phyloP scores from a whole-genome alignment of 202 grass and related monocot species.

The Digitaria exilis region DNA sequence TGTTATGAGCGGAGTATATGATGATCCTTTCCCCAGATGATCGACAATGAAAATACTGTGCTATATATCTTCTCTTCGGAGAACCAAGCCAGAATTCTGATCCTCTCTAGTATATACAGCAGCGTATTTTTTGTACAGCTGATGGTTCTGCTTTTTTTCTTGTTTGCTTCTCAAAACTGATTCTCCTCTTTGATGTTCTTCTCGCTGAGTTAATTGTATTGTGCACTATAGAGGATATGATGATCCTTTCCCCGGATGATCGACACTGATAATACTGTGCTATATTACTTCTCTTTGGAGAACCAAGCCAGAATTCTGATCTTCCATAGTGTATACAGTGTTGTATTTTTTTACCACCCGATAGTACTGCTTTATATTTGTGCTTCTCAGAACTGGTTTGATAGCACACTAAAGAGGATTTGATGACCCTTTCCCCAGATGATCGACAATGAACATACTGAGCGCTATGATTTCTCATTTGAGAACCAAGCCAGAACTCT shows the following conservation, averaged over 20 bases:
- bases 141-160: neutral
- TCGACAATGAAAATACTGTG: constrained; percentile 32
- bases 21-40: constrained; percentile 58
- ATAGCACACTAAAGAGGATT: constrained; percentile 21
- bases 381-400: too few species aligned
- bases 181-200: neutral
- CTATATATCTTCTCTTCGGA: constrained; percentile 34
- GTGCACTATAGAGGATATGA: constrained; percentile 35
- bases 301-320: constrained; percentile 57
- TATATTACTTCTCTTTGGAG: constrained; percentile 35
- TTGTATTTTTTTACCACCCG: neutral
- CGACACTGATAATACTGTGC: constrained; percentile 28
- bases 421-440: constrained; percentile 76
- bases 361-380: neutral
- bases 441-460: constrained; percentile 59
- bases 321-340: neutral
- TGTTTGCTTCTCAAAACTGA: too few species aligned
- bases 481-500: constrained; percentile 67
- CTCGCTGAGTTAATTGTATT: neutral
- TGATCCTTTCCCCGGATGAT: constrained; percentile 57
- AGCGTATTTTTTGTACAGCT: neutral
- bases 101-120: neutral
- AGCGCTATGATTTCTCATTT: constrained; percentile 45
- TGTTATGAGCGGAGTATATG: neutral
- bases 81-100: constrained; percentile 58